Evolutionary conservation across 306 rosid genomes (phyloP).

Genomic region (Mimosa bimucronata): DNA sequence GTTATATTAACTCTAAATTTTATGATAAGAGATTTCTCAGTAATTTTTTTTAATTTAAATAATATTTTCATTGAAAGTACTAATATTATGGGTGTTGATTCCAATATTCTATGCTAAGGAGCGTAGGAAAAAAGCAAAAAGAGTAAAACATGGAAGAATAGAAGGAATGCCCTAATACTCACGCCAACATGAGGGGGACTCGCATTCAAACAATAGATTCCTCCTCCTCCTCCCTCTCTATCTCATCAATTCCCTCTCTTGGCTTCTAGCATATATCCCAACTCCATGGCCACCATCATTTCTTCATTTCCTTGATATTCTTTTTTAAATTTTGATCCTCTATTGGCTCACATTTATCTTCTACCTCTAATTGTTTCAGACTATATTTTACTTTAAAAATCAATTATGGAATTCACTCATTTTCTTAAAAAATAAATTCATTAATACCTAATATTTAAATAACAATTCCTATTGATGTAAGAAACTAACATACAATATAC

Average conservation of each 20-base stretch:
- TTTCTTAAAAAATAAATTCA: not conserved
- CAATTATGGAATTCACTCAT: not conserved
- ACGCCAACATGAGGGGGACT: slow-evolving; percentile 25
- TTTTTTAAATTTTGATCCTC: not conserved
- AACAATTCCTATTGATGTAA: too few species aligned
- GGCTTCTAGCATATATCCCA: not conserved
- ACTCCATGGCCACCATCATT: slow-evolving; percentile 24
- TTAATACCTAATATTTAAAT: too few species aligned
- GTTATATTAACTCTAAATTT: too few species aligned
- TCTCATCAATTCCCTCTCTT: not conserved
- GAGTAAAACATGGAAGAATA: not conserved
- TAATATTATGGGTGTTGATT: not conserved
- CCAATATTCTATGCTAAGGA: not conserved
- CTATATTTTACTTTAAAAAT: not conserved
- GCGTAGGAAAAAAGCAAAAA: slow-evolving; percentile 1
- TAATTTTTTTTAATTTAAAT: too few species aligned
- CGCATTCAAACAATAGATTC: slow-evolving; percentile 40
- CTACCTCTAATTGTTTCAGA: too few species aligned
- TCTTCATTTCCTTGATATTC: not conserved
- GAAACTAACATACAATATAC: too few species aligned
- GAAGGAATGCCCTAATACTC: slow-evolving; percentile 24
- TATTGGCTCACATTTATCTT: not conserved
- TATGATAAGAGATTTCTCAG: too few species aligned
- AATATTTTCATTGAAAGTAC: too few species aligned
- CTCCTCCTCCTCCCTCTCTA: slow-evolving; percentile 38